Conservation (phyloP, 306 rosid genomes). For the Adenanthera pavonina region DNA sequence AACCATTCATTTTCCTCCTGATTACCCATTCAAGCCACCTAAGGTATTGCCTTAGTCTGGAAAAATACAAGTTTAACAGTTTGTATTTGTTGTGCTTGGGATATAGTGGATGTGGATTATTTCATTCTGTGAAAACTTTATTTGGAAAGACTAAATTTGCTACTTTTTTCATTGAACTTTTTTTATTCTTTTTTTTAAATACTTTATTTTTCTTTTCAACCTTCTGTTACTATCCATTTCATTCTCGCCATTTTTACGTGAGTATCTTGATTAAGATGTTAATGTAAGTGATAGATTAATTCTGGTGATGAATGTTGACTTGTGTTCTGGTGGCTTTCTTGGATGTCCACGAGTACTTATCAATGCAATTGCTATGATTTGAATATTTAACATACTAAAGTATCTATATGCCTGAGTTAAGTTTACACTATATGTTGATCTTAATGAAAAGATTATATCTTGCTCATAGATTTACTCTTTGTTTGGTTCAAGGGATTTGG, state of each 20-base stretch:
- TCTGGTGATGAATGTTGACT: conserved; percentile 5
- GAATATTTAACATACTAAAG: not conserved
- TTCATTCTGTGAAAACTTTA: not conserved
- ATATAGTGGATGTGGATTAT: conserved; percentile 8
- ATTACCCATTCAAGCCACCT: conserved; percentile 87
- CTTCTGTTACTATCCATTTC: not conserved
- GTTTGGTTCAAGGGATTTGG: too few species aligned
- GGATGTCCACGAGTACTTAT: not conserved
- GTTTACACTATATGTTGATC: not conserved
- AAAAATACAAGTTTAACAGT: not conserved
- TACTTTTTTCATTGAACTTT: conserved; percentile 1
- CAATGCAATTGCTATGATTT: conserved; percentile 1
- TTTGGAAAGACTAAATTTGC: not conserved
- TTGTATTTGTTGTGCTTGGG: not conserved
- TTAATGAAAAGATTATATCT: not conserved
- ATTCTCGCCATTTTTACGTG: not conserved
- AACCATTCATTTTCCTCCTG: conserved; percentile 90
- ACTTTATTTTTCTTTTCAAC: conserved; percentile 1
- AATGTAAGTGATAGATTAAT: conserved; percentile 8
- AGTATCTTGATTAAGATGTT: not conserved
- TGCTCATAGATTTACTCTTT: not conserved
- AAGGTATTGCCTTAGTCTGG: conserved; percentile 51
- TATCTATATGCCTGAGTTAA: conserved; percentile 5
- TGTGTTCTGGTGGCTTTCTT: not conserved
- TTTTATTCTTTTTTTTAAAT: not conserved